Evolutionary conservation across 768 basidiomycete genomes (phyloP).

Genomic region (Leccinum uliginosum): DNA sequence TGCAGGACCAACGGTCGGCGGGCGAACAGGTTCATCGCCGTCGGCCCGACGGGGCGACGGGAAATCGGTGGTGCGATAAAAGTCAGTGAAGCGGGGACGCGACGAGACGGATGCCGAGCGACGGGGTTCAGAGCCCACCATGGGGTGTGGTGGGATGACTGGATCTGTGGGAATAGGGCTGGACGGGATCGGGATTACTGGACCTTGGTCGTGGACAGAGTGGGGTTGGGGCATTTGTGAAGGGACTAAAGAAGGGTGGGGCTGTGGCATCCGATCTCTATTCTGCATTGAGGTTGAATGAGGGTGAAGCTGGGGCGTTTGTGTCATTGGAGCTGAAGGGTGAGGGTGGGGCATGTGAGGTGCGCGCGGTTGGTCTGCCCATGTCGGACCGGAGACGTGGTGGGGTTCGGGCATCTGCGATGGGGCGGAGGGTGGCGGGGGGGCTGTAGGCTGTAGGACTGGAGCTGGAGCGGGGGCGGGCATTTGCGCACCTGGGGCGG

Average conservation of each 20-base stretch:
- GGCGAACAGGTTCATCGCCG: conserved; percentile 3
- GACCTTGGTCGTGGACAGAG: neutral
- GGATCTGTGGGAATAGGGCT: conserved; percentile 8
- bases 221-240: conserved; percentile 20
- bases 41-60: neutral
- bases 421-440: neutral
- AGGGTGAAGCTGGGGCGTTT: neutral
- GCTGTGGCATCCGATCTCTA: neutral
- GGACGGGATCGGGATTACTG: conserved; percentile 14
- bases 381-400: neutral
- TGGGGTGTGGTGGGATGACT: conserved; percentile 23
- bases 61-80: conserved; percentile 20
- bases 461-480: neutral
- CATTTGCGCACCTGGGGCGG: conserved; percentile 6
- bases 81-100: conserved; percentile 27
- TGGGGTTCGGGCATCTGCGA: neutral
- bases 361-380: neutral
- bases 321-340: neutral
- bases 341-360: neutral
- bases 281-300: neutral
- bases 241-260: neutral
- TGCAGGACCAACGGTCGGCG: conserved; percentile 3
- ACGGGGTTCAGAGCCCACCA: conserved; percentile 5
- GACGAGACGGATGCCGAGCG: conserved; percentile 7
- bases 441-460: neutral